These are phyloP conservation scores for Viridothelium virens DNA, from an alignment of 495 filamentous ascomycete species.

Conservation along the genomic window DNA sequence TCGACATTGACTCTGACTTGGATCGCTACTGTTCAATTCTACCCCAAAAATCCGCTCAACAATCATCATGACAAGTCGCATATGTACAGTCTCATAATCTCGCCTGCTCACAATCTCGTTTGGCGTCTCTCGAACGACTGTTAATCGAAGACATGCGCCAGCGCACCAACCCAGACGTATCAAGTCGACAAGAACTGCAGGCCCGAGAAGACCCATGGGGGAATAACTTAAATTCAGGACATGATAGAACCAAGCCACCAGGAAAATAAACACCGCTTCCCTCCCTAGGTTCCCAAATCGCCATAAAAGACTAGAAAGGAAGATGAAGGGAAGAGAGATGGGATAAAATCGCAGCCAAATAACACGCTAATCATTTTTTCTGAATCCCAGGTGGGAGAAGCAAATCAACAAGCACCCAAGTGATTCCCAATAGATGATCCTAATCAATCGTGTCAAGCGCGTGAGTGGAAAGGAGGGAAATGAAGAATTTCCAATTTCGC, in stretches of 20 bases:
- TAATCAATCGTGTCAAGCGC: no score
- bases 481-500: neutral
- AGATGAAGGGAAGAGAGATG: neutral
- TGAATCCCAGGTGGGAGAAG: neutral
- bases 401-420: neutral
- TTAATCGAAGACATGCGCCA: neutral
- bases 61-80: neutral
- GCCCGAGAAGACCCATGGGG: neutral
- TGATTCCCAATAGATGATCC: neutral
- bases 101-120: neutral
- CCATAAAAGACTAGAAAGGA: neutral
- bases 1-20: neutral
- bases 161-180: neutral
- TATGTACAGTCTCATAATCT: constrained; percentile 7
- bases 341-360: neutral
- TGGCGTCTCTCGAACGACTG: neutral
- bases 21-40: neutral
- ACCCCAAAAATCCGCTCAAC: neutral
- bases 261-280: neutral
- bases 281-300: neutral
- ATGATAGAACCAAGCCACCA: neutral
- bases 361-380: neutral
- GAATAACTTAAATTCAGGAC: neutral
- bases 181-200: neutral
- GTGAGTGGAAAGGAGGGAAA: neutral